These are phyloP conservation scores for Centaurea solstitialis DNA, from an alignment of 129 eudicot genomes.

Conservation along the genomic window DNA sequence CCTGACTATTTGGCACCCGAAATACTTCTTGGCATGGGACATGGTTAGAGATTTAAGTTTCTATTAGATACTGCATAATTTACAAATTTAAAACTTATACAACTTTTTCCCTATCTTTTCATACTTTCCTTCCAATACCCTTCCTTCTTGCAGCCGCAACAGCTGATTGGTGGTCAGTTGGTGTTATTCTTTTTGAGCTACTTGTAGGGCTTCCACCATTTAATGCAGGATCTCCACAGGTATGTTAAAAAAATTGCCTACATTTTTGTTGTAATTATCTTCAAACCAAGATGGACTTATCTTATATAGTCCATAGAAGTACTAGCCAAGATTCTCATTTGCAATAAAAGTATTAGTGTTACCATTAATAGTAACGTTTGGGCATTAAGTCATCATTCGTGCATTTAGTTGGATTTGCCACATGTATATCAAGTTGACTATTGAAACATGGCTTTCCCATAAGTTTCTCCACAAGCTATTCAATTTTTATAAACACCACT, in stretches of 20 bases:
- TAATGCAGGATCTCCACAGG: constrained; percentile 95
- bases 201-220: constrained; percentile 97
- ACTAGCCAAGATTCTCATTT: background rate
- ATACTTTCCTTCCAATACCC: constrained; percentile 3
- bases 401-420: background rate
- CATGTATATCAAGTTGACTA: background rate
- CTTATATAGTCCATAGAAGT: background rate
- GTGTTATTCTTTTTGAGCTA: constrained; percentile 92
- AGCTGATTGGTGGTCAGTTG: constrained; percentile 99
- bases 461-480: no score
- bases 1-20: constrained; percentile 99
- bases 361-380: background rate
- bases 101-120: background rate
- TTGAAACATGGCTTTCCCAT: no score
- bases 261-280: constrained; percentile 6
- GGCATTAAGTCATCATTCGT: background rate
- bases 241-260: constrained; percentile 22
- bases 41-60: constrained; percentile 54
- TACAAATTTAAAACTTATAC: background rate
- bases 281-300: background rate
- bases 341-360: background rate
- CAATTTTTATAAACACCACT: no score
- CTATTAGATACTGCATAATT: background rate
- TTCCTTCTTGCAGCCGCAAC: constrained; percentile 59
- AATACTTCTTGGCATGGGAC: constrained; percentile 99